Evolutionary conservation across 1,139 yeast species (phyloP).

Genomic region (Kurtzmaniella quercitrusa): DNA sequence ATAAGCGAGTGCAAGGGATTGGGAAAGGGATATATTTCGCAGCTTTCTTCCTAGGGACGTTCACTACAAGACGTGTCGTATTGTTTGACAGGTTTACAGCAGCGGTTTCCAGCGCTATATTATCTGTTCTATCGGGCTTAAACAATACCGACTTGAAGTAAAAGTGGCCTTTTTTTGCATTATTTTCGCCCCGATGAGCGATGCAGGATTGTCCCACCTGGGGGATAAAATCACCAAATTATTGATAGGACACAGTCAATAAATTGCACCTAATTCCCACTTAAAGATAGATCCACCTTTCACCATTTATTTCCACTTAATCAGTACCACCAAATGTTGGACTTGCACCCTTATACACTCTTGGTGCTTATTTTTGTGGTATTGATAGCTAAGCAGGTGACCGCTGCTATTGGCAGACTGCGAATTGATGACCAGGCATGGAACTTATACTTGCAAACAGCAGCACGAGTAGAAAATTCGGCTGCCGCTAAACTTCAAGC

Average conservation of each 20-base stretch:
- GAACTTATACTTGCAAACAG: constrained; percentile 35
- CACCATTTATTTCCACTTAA: neutral
- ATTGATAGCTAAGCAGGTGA: constrained; percentile 26
- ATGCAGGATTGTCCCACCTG: neutral
- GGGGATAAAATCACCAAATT: neutral
- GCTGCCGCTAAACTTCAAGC: constrained; percentile 30
- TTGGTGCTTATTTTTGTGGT: constrained; percentile 26
- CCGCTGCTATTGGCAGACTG: constrained; percentile 33
- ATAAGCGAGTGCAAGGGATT: neutral
- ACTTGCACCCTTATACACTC: constrained; percentile 29
- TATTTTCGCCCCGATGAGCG: neutral
- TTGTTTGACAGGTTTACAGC: no score
- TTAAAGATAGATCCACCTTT: neutral
- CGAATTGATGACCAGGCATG: constrained; percentile 35
- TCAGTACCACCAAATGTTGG: constrained; percentile 15
- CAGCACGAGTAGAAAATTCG: constrained; percentile 28
- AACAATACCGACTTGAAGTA: neutral
- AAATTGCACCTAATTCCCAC: no score
- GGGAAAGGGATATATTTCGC: neutral
- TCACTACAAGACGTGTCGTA: no score
- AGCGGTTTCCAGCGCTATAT: neutral
- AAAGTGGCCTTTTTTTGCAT: neutral
- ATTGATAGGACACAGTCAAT: no score
- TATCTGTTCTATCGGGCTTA: neutral
- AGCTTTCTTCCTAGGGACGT: no score